Conservation (phyloP, 2,329 filamentous ascomycete genomes). For the Lachnellula subtilissima region DNA sequence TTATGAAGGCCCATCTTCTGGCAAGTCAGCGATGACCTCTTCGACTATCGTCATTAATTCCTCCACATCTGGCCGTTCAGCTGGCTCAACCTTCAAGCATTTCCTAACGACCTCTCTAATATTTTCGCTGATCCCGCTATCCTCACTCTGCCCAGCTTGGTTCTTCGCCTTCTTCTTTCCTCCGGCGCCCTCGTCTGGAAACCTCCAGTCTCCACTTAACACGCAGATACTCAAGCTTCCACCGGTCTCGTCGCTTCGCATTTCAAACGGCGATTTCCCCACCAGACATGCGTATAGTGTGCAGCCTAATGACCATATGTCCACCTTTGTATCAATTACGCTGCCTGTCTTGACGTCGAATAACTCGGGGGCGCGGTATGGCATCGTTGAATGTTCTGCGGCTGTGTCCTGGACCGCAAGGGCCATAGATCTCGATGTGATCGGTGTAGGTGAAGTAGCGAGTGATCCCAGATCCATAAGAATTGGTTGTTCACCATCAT, state of each 20-base stretch:
- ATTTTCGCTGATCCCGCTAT: conserved; percentile 64
- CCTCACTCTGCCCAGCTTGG: conserved; percentile 29
- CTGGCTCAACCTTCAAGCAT: conserved; percentile 82
- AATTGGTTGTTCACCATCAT: conserved; percentile 81
- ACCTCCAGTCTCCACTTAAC: conserved; percentile 90
- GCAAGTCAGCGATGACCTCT: conserved; percentile 61
- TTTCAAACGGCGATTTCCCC: conserved; percentile 95
- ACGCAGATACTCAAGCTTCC: conserved; percentile 91
- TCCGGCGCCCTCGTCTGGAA: conserved; percentile 76
- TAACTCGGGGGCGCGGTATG: conserved; percentile 93
- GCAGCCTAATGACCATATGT: conserved; percentile 96
- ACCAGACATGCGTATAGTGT: conserved; percentile 97
- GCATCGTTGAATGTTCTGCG: conserved; percentile 97
- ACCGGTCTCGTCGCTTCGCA: conserved; percentile 91
- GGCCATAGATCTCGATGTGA: conserved; percentile 84
- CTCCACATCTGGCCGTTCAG: conserved; percentile 80
- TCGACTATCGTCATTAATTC: conserved; percentile 79
- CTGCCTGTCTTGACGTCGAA: conserved; percentile 96
- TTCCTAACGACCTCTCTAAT: conserved; percentile 84
- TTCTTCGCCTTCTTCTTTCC: conserved; percentile 38
- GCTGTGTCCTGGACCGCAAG: conserved; percentile 91
- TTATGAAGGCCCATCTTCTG: conserved; percentile 48
- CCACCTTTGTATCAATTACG: conserved; percentile 90
- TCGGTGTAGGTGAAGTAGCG: conserved; percentile 77
- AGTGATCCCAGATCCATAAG: conserved; percentile 97